A percentile compares a stretch with the other conserved stretches of the same genome.
These are phyloP conservation scores for Daldinia decipiens DNA, from an alignment of 495 filamentous ascomycete species.

Conservation along the genomic window DNA sequence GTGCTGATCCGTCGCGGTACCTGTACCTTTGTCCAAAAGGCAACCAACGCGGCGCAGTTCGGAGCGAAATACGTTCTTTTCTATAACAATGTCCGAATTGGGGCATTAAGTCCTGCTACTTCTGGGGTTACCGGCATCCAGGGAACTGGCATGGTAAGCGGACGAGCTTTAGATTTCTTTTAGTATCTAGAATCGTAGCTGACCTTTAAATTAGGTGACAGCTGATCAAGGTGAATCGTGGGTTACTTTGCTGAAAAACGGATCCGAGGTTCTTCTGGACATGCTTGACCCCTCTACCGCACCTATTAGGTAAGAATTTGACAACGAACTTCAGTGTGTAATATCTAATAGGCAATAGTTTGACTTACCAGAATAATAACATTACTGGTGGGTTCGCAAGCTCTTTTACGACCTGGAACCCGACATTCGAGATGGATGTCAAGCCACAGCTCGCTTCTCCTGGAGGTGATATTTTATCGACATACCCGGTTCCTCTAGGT, in stretches of 20 bases:
- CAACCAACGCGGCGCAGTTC: constrained; percentile 58
- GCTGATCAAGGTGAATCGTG: constrained; percentile 57
- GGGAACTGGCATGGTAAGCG: constrained; percentile 56
- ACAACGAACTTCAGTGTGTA: constrained; percentile 5
- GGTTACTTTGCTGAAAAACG: constrained; percentile 52
- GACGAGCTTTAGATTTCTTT: background rate
- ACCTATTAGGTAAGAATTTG: constrained; percentile 45
- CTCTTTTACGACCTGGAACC: constrained; percentile 66
- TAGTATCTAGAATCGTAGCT: constrained; percentile 15
- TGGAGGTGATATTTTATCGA: constrained; percentile 67
- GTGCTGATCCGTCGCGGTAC: constrained; percentile 65
- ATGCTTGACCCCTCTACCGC: constrained; percentile 56
- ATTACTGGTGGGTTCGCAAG: constrained; percentile 58
- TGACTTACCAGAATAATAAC: constrained; percentile 48
- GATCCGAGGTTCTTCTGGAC: constrained; percentile 54
- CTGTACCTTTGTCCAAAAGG: constrained; percentile 62
- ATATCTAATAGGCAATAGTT: constrained; percentile 36
- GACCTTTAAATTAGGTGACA: constrained; percentile 46
- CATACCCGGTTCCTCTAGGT: constrained; percentile 62
- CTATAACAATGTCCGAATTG: constrained; percentile 58
- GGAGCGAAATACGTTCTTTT: constrained; percentile 67
- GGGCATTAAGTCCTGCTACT: constrained; percentile 47
- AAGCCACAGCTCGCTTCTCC: constrained; percentile 65
- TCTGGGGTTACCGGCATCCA: constrained; percentile 40
- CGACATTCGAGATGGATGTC: constrained; percentile 63